These are phyloP conservation scores for Syzygium grande DNA, from an alignment of 345 rosid species.

Conservation along the genomic window DNA sequence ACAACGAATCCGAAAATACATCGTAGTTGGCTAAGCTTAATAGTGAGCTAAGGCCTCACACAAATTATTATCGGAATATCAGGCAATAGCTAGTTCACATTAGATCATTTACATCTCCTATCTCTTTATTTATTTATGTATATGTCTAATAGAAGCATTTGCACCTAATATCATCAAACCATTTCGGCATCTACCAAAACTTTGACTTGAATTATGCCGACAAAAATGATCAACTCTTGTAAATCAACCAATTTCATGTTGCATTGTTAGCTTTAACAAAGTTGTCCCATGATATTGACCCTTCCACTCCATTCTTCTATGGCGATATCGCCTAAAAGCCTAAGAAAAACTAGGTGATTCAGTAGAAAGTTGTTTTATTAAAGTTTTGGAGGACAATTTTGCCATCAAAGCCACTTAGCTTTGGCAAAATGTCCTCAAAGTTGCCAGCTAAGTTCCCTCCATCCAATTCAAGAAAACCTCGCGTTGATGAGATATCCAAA, in stretches of 20 bases:
- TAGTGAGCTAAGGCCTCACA: neutral
- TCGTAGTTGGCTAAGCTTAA: too few relatives aligned
- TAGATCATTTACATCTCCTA: neutral
- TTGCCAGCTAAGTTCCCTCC: neutral
- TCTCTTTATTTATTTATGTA: neutral
- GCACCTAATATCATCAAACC: neutral
- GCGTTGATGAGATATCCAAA: too few relatives aligned
- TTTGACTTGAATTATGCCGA: neutral
- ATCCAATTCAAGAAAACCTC: too few relatives aligned
- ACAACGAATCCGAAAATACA: neutral
- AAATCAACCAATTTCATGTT: too few relatives aligned
- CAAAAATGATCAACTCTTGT: too few relatives aligned
- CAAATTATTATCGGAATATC: neutral
- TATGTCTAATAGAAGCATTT: neutral
- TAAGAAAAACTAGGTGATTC: neutral
- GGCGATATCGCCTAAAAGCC: rapidly evolving
- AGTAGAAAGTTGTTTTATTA: too few relatives aligned
- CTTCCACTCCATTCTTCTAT: neutral
- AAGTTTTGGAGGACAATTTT: too few relatives aligned
- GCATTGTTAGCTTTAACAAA: too few relatives aligned
- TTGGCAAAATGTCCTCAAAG: too few relatives aligned
- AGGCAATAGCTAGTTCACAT: neutral
- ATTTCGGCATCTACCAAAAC: too few relatives aligned
- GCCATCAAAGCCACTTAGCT: neutral
- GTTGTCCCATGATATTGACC: too few relatives aligned